Evolutionary conservation across 495 filamentous ascomycete genomes (phyloP).

Genomic region (Clohesyomyces aquaticus): DNA sequence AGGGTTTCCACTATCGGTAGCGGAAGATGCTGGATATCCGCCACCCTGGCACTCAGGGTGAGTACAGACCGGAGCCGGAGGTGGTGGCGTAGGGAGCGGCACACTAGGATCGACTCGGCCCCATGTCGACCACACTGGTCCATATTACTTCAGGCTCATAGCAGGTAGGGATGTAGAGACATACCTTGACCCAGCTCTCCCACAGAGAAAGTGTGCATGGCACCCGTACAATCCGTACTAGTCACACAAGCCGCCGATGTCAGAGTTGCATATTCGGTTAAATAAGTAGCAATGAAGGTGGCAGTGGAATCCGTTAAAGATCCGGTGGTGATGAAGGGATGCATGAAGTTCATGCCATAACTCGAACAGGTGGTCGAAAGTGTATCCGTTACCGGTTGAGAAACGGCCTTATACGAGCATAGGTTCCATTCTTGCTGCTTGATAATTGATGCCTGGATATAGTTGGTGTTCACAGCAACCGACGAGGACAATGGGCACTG

Average conservation of each 20-base stretch:
- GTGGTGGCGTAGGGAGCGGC: too few species aligned
- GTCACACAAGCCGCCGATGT: not conserved
- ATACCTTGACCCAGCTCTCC: not conserved
- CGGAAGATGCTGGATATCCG: too few species aligned
- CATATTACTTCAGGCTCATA: too few species aligned
- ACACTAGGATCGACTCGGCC: too few species aligned
- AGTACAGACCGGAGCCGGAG: too few species aligned
- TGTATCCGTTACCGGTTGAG: not conserved
- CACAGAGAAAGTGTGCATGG: not conserved
- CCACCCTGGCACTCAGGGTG: too few species aligned
- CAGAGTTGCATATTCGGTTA: not conserved
- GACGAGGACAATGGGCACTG: too few species aligned
- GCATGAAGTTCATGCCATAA: not conserved
- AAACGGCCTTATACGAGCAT: not conserved
- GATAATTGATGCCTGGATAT: conserved; percentile 1
- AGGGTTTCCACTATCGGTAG: too few species aligned
- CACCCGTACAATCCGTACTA: not conserved
- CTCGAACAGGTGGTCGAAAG: not conserved
- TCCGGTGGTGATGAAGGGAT: not conserved
- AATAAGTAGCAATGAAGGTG: conserved; percentile 2
- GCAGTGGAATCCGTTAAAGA: not conserved
- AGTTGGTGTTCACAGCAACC: not conserved
- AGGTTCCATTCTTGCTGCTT: conserved; percentile 6
- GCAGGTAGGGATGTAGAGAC: too few species aligned
- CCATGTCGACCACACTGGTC: too few species aligned